Evolutionary conservation across 805 yeast genomes (phyloP).

Genomic region (Suhomyces emberorum): DNA sequence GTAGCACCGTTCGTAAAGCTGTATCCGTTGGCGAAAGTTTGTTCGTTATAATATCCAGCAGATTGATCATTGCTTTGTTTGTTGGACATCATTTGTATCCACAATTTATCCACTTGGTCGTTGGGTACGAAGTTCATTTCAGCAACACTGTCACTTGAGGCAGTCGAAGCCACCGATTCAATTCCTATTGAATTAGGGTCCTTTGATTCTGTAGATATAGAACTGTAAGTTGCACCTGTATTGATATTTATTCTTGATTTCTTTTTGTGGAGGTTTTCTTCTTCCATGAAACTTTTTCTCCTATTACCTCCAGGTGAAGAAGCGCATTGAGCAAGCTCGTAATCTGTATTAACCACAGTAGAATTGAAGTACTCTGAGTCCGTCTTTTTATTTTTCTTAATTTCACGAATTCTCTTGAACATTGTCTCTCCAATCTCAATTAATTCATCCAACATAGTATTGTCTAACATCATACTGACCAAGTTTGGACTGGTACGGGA

Average conservation of each 20-base stretch:
- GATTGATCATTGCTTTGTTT: neutral
- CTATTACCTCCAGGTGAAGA: neutral
- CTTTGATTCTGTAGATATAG: neutral
- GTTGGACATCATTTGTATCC: conserved; percentile 11
- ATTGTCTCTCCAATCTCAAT: conserved; percentile 20
- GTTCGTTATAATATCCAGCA: neutral
- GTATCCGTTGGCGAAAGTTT: neutral
- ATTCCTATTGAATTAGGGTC: neutral
- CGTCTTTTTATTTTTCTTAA: neutral
- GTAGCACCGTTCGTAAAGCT: neutral
- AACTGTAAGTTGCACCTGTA: neutral
- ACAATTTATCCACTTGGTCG: conserved; percentile 9
- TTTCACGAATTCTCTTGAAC: conserved; percentile 12
- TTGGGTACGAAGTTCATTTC: conserved; percentile 3
- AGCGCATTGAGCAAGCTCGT: neutral
- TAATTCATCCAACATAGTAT: conserved; percentile 20
- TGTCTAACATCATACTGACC: conserved; percentile 10
- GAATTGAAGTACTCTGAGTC: neutral
- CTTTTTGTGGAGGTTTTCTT: neutral
- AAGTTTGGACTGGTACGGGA: conserved; percentile 1
- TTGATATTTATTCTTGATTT: neutral
- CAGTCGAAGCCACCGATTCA: neutral
- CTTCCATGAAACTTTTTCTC: neutral
- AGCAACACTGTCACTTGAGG: neutral
- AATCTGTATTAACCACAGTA: neutral